Evolutionary conservation across 2,329 filamentous ascomycete genomes (phyloP).

Genomic region (Microdochium bolleyi): DNA sequence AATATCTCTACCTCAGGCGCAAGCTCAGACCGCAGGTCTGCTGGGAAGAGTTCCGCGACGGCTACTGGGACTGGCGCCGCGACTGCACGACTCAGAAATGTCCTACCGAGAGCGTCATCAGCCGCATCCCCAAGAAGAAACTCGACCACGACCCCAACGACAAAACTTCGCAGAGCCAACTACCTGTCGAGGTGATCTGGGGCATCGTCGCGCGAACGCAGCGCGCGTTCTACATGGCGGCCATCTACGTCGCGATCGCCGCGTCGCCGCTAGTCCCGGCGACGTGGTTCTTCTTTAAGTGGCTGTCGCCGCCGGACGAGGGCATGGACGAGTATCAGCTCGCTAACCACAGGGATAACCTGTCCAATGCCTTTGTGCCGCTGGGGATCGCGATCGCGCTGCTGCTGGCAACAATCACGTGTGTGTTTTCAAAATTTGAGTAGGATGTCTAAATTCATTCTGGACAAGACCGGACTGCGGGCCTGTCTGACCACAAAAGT

Average conservation of each 20-base stretch:
- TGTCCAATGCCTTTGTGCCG: neutral
- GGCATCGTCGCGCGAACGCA: neutral
- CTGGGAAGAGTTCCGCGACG: neutral
- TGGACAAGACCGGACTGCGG: no score
- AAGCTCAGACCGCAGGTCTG: neutral
- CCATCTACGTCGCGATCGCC: neutral
- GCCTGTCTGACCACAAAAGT: no score
- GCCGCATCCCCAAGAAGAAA: neutral
- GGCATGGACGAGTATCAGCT: neutral
- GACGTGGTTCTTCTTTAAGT: neutral
- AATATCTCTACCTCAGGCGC: neutral
- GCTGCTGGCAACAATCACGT: neutral
- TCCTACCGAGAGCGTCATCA: neutral
- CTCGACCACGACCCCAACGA: neutral
- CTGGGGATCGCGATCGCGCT: neutral
- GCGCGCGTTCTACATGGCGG: neutral
- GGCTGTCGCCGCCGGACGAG: neutral
- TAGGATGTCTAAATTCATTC: no score
- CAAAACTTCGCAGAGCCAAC: neutral
- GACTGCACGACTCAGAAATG: neutral
- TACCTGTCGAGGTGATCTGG: neutral
- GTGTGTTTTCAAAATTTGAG: neutral
- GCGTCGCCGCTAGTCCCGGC: neutral
- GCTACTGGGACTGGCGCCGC: neutral
- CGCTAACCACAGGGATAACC: neutral